phyloP scores from a whole-genome alignment of 345 rosid genomes.

The Luvunga scandens region DNA sequence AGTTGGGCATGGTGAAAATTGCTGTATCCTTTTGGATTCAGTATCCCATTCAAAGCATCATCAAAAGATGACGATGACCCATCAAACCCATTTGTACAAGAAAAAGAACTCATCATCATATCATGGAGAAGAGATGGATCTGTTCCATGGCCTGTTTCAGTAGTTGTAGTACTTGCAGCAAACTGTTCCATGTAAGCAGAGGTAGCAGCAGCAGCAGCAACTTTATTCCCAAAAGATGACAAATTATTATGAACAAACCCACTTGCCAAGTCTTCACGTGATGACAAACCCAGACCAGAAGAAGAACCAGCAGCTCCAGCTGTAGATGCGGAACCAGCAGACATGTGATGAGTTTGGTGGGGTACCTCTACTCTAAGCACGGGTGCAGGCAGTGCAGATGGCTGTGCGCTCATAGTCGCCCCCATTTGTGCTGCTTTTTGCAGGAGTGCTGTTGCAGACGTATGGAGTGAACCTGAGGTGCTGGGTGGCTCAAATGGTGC shows the following conservation, averaged over 20 bases:
- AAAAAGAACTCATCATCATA: constrained; percentile 20
- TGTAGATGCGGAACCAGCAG: constrained; percentile 18
- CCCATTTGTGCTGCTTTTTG: constrained; percentile 51
- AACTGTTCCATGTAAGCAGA: constrained; percentile 25
- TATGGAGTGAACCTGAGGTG: constrained; percentile 24
- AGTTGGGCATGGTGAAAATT: too few species aligned
- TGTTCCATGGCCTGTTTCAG: constrained; percentile 11
- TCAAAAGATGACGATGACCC: constrained; percentile 23
- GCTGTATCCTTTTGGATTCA: constrained; percentile 14
- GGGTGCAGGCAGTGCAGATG: constrained; percentile 16
- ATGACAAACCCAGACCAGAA: constrained; percentile 23
- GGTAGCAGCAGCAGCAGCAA: constrained; percentile 34
- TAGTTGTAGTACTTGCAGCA: background rate
- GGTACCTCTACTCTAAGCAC: constrained; percentile 7
- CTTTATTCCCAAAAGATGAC: constrained; percentile 39
- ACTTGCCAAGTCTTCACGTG: constrained; percentile 39
- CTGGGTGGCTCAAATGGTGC: constrained; percentile 16
- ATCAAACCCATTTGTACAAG: constrained; percentile 24
- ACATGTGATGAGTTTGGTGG: constrained; percentile 31
- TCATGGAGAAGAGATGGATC: constrained; percentile 28
- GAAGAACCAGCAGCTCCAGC: constrained; percentile 5
- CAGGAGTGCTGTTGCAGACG: constrained; percentile 49
- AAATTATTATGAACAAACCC: constrained; percentile 22
- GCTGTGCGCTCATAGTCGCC: constrained; percentile 27
- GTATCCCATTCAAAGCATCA: constrained; percentile 24